These are phyloP conservation scores for Trichosporon sp. DNA, from an alignment of 1,284 basidiomycete genomes.

Conservation along the genomic window DNA sequence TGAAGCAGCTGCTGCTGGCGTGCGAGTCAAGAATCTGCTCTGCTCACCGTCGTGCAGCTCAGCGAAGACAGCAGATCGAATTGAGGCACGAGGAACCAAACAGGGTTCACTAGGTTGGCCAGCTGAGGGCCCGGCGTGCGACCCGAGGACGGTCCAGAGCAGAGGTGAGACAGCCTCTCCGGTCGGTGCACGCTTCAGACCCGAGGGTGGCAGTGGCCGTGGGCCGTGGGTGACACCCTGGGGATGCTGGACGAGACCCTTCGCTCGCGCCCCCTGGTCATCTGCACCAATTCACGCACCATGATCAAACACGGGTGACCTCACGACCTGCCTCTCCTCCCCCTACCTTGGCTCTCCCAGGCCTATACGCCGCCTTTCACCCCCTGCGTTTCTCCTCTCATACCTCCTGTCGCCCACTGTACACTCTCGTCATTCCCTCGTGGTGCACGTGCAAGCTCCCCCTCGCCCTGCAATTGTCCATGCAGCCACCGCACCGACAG, in stretches of 20 bases:
- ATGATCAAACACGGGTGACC: conserved; percentile 1
- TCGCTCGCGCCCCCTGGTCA: neutral
- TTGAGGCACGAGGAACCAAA: conserved; percentile 10
- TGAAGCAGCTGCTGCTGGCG: too few relatives aligned
- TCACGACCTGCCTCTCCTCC: neutral
- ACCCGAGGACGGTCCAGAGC: neutral
- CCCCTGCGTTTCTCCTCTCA: neutral
- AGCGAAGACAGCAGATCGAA: neutral
- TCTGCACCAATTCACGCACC: conserved; percentile 5
- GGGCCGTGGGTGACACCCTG: conserved; percentile 7
- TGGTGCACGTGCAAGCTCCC: conserved; percentile 6
- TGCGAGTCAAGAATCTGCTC: too few relatives aligned
- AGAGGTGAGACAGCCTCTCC: neutral
- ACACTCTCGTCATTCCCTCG: neutral
- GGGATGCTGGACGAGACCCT: neutral
- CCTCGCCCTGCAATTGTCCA: neutral
- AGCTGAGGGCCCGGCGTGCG: neutral
- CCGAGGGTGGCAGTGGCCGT: neutral
- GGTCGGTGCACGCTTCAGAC: neutral
- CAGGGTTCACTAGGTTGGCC: neutral
- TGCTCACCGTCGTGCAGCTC: too few relatives aligned
- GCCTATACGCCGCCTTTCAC: neutral
- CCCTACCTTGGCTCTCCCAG: too few relatives aligned
- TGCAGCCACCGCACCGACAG: neutral
- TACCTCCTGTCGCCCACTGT: neutral